Percentiles rank a stretch among this genome's conserved stretches.
These are phyloP conservation scores for Colletotrichum plurivorum DNA, from an alignment of 2,329 filamentous ascomycete species.

Conservation along the genomic window DNA sequence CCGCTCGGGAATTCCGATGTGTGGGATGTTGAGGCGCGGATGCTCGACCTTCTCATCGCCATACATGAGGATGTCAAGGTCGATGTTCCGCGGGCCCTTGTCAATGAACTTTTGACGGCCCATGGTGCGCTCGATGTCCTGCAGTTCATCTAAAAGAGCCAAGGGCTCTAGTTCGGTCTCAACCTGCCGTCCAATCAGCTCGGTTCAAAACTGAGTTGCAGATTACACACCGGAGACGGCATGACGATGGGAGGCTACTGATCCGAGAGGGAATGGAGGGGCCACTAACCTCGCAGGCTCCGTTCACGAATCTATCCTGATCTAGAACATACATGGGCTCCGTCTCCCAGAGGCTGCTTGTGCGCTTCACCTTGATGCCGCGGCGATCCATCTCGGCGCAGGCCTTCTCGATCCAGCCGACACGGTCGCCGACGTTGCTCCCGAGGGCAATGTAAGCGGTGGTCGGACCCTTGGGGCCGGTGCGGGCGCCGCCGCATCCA, in stretches of 20 bases:
- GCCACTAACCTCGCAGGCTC: constrained; percentile 84
- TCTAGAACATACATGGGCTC: constrained; percentile 96
- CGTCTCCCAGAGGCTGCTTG: constrained; percentile 94
- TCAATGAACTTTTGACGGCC: constrained; percentile 88
- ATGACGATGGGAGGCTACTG: background rate
- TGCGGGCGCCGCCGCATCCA: constrained; percentile 44
- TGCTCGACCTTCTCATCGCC: constrained; percentile 75
- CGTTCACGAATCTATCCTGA: constrained; percentile 91
- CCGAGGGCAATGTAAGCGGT: constrained; percentile 88
- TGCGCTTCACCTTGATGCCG: constrained; percentile 81
- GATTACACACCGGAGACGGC: background rate
- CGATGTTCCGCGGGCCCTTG: constrained; percentile 95
- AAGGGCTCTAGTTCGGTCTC: constrained; percentile 84
- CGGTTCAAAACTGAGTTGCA: constrained; percentile 1
- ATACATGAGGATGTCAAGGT: constrained; percentile 92
- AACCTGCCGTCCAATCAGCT: constrained; percentile 68
- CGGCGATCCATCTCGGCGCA: constrained; percentile 82
- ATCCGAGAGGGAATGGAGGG: constrained; percentile 4
- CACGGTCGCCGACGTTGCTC: constrained; percentile 90
- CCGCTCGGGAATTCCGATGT: constrained; percentile 86
- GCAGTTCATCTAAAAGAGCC: constrained; percentile 82
- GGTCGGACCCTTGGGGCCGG: constrained; percentile 47
- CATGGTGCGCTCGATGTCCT: constrained; percentile 84
- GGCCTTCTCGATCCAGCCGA: constrained; percentile 87
- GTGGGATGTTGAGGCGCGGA: constrained; percentile 85